Base-by-base conservation (phyloP, 345 rosid species). In the Nasturtium officinale region DNA sequence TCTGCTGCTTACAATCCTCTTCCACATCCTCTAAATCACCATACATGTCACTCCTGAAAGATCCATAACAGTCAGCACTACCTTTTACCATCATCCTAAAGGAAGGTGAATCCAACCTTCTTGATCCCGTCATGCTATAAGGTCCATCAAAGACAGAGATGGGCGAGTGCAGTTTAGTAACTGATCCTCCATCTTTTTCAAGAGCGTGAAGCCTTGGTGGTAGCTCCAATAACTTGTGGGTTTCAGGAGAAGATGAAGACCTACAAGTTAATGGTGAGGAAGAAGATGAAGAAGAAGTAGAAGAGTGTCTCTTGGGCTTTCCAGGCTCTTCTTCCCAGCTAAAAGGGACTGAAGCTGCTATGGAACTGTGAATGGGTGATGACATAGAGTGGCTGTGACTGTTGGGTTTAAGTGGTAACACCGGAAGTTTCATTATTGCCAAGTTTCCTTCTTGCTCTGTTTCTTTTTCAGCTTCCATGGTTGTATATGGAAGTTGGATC, bases 301-400 rank as follows among this genome's bases (percentile, higher is more conserved):
- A 30, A 58, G 77, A 48, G 18, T 58, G 38, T 72, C 72, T 82
- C 55, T 92, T 87, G 12, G 98, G 96, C 82, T 92, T 92, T 16
- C 98, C 96, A 2, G 98, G 96, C 75, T 87, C 82, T 63, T 90
- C 85, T 67, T 92, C 98, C 98, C 98, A 92, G 42, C 85, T 83
- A 65, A 92, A 92, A 15, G 98, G 98, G 23, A 92, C 87, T 0
- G 90, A 73, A 28, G 92, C 98, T 29, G 85, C 66, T 4, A 77
- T 40, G 25, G 85, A 75, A 23, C 82, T 66, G 71, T 83, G 81
- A 43, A 82, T 73, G 9, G 96, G 94, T 42, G 97, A 84, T 42
- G 93, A 85, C 52, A 76, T 7, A 15, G 91, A 87, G 67, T 71
- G 65, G 75, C 59, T 73, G 3, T 55, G 75, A 38, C 63, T 56